A percentile compares a stretch with the other conserved stretches of the same genome.
Evolutionary conservation across 306 rosid genomes (phyloP).

Genomic region (Astragalus membranaceus): DNA sequence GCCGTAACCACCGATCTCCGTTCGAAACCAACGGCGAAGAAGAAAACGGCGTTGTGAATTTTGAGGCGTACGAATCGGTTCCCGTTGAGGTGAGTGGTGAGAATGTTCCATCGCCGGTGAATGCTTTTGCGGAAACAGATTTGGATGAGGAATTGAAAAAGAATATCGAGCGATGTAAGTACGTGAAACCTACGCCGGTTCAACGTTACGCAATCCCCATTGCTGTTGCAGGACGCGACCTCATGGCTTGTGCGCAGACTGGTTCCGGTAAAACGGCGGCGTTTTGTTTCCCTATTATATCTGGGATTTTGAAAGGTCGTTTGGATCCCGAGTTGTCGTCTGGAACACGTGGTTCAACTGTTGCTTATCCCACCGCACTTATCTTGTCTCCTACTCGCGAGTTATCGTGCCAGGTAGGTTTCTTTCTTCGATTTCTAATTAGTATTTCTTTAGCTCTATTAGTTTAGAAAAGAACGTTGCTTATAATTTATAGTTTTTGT

Average conservation of each 20-base stretch:
- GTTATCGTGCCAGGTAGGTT: conserved; percentile 74
- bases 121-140: conserved; percentile 49
- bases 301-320: conserved; percentile 50
- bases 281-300: conserved; percentile 69
- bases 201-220: conserved; percentile 82
- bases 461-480: not conserved
- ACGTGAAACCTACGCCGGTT: conserved; percentile 80
- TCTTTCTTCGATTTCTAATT: not conserved
- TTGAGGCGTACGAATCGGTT: conserved; percentile 72
- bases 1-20: not conserved
- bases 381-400: conserved; percentile 77
- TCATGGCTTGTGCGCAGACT: conserved; percentile 83
- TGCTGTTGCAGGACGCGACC: conserved; percentile 54
- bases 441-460: not conserved
- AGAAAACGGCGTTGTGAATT: conserved; percentile 30
- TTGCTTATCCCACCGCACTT: conserved; percentile 63
- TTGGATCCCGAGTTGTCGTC: not conserved
- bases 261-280: conserved; percentile 89
- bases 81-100: conserved; percentile 72
- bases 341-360: not conserved
- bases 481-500: not conserved
- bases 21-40: not conserved
- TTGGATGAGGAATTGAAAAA: conserved; percentile 43
- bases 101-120: conserved; percentile 53
- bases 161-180: conserved; percentile 64